A percentile compares a stretch with the other conserved stretches of the same genome.
Evolutionary conservation across 768 basidiomycete genomes (phyloP).

Genomic region (Leccinum obscurum): DNA sequence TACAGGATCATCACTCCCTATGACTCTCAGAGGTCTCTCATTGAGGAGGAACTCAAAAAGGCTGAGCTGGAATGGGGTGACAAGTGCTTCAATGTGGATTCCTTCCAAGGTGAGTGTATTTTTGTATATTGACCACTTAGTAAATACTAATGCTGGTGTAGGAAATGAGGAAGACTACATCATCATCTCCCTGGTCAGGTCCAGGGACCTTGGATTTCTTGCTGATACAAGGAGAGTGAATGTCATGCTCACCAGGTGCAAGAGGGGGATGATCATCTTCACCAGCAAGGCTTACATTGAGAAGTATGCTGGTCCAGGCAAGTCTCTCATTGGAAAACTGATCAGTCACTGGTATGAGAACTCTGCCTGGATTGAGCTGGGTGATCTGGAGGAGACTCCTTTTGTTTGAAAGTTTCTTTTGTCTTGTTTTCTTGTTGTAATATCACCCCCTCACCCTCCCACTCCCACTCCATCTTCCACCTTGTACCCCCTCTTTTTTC

Average conservation of each 20-base stretch:
- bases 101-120: constrained; percentile 65
- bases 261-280: constrained; percentile 74
- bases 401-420: constrained; percentile 16
- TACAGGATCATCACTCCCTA: constrained; percentile 82
- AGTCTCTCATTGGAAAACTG: constrained; percentile 45
- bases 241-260: constrained; percentile 87
- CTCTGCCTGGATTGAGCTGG: constrained; percentile 37
- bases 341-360: constrained; percentile 31
- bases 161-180: constrained; percentile 85
- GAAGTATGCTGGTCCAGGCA: constrained; percentile 48
- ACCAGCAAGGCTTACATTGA: constrained; percentile 60
- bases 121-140: neutral
- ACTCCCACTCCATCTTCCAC: neutral
- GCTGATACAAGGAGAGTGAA: constrained; percentile 66
- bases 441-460: neutral
- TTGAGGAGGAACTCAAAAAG: constrained; percentile 57
- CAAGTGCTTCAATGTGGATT: constrained; percentile 75
- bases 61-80: constrained; percentile 59
- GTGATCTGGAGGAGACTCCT: constrained; percentile 26
- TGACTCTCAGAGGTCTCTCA: constrained; percentile 62
- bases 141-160: constrained; percentile 28
- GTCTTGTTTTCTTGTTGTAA: neutral
- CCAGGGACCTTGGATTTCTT: constrained; percentile 67
- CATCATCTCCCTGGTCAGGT: constrained; percentile 69
- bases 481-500: neutral